Conservation (phyloP, 176 grass and related monocot genomes). For the Themeda triandra region DNA sequence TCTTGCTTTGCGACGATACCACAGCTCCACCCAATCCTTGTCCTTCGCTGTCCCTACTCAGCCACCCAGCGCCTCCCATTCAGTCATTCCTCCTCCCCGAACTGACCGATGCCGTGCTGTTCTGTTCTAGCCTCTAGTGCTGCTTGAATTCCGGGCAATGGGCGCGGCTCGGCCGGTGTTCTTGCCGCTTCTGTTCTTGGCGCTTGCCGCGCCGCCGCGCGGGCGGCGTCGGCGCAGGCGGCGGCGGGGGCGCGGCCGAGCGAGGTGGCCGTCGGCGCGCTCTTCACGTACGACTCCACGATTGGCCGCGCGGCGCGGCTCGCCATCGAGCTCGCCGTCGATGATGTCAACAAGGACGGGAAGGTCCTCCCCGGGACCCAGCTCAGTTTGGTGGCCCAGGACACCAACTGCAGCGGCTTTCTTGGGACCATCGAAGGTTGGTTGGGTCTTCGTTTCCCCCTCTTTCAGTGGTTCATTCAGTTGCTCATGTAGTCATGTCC, state of each 20-base stretch:
- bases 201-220: neutral
- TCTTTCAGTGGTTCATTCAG: neutral
- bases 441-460: neutral
- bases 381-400: conserved; percentile 49
- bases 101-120: neutral
- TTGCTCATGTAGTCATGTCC: neutral
- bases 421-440: conserved; percentile 71
- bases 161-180: neutral
- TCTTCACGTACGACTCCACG: conserved; percentile 71
- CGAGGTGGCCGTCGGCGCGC: conserved; percentile 46
- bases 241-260: conserved; percentile 30
- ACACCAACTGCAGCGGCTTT: conserved; percentile 90
- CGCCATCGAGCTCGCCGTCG: conserved; percentile 68
- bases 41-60: neutral
- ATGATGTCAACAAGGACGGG: conserved; percentile 73
- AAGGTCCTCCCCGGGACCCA: conserved; percentile 54
- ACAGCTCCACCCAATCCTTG: neutral
- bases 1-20: neutral
- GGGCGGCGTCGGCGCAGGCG: neutral
- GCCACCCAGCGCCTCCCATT: neutral
- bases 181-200: conserved; percentile 18
- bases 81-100: neutral
- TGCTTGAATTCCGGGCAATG: conserved; percentile 19
- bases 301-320: conserved; percentile 65
- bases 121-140: conserved; percentile 4